These are phyloP conservation scores for Paxillus involutus DNA, from an alignment of 768 basidiomycete genomes.

Conservation along the genomic window DNA sequence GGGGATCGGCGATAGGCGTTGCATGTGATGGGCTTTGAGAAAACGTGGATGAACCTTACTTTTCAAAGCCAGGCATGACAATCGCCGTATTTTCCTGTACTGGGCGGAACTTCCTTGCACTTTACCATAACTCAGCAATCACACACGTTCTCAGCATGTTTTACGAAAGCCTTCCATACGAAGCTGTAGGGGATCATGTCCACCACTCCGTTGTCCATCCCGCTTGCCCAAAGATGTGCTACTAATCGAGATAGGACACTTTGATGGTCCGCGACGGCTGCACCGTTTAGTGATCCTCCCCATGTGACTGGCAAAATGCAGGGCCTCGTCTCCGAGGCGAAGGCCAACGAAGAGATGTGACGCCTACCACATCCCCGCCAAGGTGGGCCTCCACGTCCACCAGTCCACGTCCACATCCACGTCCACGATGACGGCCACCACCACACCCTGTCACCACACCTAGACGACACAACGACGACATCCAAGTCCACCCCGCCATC, in stretches of 20 bases:
- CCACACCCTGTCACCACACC: too few species aligned
- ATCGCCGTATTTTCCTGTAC: background rate
- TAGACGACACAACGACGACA: too few species aligned
- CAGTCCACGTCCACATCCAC: too few species aligned
- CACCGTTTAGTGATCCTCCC: slow-evolving; percentile 9
- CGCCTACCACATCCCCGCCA: background rate
- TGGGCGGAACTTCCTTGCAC: background rate
- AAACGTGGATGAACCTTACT: background rate
- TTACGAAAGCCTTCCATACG: slow-evolving; percentile 17
- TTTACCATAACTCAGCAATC: background rate
- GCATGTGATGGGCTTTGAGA: background rate
- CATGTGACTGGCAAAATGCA: slow-evolving; percentile 2
- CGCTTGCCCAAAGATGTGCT: background rate
- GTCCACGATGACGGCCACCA: too few species aligned
- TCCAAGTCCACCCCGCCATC: too few species aligned
- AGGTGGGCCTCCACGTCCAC: background rate
- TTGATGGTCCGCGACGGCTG: background rate
- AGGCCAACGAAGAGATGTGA: background rate
- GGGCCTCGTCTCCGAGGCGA: slow-evolving; percentile 14
- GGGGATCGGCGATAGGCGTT: background rate
- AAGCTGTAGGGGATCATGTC: background rate
- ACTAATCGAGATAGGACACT: background rate
- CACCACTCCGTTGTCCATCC: slow-evolving; percentile 1
- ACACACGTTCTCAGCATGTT: background rate
- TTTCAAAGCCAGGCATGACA: background rate